phyloP scores from a whole-genome alignment of 2,329 filamentous ascomycete genomes.

The Plenodomus lindquistii region DNA sequence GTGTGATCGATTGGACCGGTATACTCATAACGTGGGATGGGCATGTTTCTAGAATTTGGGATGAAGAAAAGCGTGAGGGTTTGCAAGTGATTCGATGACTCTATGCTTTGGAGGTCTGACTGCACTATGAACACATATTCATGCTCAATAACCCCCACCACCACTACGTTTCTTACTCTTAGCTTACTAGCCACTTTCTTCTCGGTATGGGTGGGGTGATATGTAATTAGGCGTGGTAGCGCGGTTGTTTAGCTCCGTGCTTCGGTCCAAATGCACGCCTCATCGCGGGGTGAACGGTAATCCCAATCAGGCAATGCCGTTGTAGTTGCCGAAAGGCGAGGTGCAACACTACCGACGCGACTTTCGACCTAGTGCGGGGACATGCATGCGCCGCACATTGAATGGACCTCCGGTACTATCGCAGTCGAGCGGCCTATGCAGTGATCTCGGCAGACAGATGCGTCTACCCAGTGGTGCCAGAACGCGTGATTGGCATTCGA shows the following conservation, averaged over 20 bases:
- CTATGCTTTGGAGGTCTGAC: neutral
- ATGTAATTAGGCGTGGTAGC: no score
- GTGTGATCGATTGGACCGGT: conserved; percentile 44
- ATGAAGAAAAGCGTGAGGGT: neutral
- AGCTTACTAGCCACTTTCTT: neutral
- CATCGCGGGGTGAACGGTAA: conserved; percentile 1
- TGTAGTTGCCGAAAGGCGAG: neutral
- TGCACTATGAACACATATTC: no score
- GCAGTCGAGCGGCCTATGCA: neutral
- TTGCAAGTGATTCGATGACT: neutral
- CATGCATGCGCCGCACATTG: neutral
- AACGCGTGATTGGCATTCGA: conserved; percentile 1
- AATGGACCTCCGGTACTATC: neutral
- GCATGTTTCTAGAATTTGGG: conserved; percentile 6
- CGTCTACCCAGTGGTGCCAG: neutral
- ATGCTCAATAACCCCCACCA: neutral
- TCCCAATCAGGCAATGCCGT: conserved; percentile 7
- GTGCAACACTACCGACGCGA: neutral
- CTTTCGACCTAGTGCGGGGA: neutral
- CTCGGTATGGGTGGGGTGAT: neutral
- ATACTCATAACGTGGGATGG: conserved; percentile 31
- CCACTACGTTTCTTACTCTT: neutral
- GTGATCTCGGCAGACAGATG: conserved; percentile 4
- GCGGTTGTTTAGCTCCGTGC: neutral
- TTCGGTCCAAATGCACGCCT: neutral